Evolutionary conservation across 2,329 filamentous ascomycete genomes (phyloP).

Genomic region (Blumeria hordei): DNA sequence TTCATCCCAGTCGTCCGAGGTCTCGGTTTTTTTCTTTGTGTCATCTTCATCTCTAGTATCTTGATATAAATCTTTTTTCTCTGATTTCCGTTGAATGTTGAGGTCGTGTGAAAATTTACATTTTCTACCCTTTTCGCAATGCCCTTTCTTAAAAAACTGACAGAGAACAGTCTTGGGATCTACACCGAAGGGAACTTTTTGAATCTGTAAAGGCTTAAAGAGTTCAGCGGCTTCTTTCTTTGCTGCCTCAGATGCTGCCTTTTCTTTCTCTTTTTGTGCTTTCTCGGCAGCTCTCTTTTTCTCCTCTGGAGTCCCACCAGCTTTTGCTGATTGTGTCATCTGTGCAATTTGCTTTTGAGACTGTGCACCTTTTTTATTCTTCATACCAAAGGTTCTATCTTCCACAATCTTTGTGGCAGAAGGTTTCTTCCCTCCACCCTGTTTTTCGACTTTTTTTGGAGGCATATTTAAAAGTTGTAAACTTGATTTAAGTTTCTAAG

Average conservation of each 20-base stretch:
- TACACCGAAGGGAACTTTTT: constrained; percentile 93
- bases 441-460: constrained; percentile 35
- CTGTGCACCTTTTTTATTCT: constrained; percentile 91
- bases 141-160: constrained; percentile 90
- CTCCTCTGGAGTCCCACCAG: constrained; percentile 60
- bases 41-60: constrained; percentile 54
- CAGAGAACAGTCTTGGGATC: constrained; percentile 95
- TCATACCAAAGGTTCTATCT: constrained; percentile 98
- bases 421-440: constrained; percentile 29
- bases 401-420: constrained; percentile 34
- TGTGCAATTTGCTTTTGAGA: constrained; percentile 82
- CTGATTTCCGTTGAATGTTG: constrained; percentile 68
- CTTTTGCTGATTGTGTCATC: constrained; percentile 47
- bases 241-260: constrained; percentile 69
- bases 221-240: constrained; percentile 58
- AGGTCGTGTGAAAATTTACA: constrained; percentile 96
- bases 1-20: constrained; percentile 93
- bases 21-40: constrained; percentile 67
- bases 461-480: constrained; percentile 28
- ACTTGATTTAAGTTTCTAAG: neutral
- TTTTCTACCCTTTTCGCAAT: constrained; percentile 90
- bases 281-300: constrained; percentile 55
- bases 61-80: constrained; percentile 79
- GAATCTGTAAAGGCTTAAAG: constrained; percentile 77
- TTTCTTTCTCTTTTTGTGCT: constrained; percentile 55